These are phyloP conservation scores for Cotoneaster glaucophyllus DNA, from an alignment of 306 rosid species.

Conservation along the genomic window DNA sequence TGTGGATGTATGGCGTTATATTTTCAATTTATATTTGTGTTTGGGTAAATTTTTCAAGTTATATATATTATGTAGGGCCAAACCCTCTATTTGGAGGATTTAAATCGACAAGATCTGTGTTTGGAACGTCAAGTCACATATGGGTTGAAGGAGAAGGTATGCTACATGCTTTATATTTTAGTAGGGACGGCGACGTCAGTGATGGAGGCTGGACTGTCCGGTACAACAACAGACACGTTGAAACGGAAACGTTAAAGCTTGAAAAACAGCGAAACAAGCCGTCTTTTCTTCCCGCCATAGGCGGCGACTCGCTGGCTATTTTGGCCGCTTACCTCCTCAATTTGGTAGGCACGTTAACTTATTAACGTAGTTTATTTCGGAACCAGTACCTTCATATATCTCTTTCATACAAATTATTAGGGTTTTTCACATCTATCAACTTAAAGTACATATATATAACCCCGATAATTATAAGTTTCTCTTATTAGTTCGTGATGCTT, in stretches of 20 bases:
- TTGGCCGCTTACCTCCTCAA: slow-evolving; percentile 50
- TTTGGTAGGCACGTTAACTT: slow-evolving; percentile 30
- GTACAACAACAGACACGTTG: slow-evolving; percentile 57
- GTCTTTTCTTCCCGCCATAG: slow-evolving; percentile 47
- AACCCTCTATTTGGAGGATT: slow-evolving; percentile 71
- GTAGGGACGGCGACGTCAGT: slow-evolving; percentile 8
- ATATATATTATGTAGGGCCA: slow-evolving; percentile 36
- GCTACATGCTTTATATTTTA: slow-evolving; percentile 60
- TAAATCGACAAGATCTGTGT: slow-evolving; percentile 53
- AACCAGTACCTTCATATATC: neutral
- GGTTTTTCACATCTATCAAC: neutral
- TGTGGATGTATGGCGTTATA: neutral
- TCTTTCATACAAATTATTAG: too few relatives aligned
- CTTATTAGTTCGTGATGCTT: neutral
- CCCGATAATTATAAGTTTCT: neutral
- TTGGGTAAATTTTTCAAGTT: neutral
- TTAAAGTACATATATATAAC: neutral
- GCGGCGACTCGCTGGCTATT: slow-evolving; percentile 50
- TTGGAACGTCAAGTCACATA: slow-evolving; percentile 44
- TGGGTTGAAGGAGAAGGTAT: slow-evolving; percentile 94
- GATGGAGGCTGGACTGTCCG: slow-evolving; percentile 27
- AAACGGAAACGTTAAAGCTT: slow-evolving; percentile 47
- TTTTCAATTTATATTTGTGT: too few relatives aligned
- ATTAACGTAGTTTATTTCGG: neutral
- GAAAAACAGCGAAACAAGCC: slow-evolving; percentile 55